Percentiles rank a stretch among this genome's conserved stretches.
These are phyloP conservation scores for Diutina neorugosa DNA, from an alignment of 1,139 yeast species.

Conservation along the genomic window DNA sequence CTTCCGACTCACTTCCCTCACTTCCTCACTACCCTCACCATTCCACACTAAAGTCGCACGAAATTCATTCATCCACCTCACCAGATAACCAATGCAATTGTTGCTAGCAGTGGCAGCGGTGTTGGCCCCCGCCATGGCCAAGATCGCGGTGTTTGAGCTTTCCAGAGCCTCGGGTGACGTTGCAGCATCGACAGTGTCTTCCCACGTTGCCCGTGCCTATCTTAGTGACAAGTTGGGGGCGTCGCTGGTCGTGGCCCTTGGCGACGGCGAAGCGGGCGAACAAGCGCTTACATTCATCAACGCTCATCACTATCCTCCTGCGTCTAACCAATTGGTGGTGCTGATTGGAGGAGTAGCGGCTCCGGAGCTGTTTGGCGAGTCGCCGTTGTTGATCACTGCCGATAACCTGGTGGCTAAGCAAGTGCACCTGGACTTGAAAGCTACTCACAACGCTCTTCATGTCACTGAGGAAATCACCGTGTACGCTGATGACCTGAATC, in stretches of 20 bases:
- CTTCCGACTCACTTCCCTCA: not conserved
- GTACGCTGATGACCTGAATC: not conserved
- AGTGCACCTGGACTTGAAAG: not conserved
- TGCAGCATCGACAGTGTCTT: not conserved
- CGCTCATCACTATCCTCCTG: not conserved
- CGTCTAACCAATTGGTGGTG: not conserved
- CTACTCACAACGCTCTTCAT: not conserved
- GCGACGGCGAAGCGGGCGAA: not conserved
- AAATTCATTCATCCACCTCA: not conserved
- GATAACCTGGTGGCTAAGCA: not conserved
- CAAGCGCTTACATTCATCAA: not conserved
- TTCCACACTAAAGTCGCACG: not conserved
- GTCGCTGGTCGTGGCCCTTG: not conserved
- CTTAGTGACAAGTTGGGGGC: conserved; percentile 2
- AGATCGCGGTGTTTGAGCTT: conserved; percentile 2
- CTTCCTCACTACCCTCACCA: too few species aligned
- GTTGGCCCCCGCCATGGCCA: conserved; percentile 1
- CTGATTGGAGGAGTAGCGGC: not conserved
- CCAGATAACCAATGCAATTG: not conserved
- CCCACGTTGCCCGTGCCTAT: not conserved
- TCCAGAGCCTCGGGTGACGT: not conserved
- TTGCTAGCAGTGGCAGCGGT: not conserved
- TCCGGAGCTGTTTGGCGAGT: not conserved
- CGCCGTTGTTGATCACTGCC: not conserved
- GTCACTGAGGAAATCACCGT: not conserved